Evolutionary conservation across 2,329 filamentous ascomycete genomes (phyloP).

Genomic region (Ophiognomonia clavigignenti-juglandacearum): DNA sequence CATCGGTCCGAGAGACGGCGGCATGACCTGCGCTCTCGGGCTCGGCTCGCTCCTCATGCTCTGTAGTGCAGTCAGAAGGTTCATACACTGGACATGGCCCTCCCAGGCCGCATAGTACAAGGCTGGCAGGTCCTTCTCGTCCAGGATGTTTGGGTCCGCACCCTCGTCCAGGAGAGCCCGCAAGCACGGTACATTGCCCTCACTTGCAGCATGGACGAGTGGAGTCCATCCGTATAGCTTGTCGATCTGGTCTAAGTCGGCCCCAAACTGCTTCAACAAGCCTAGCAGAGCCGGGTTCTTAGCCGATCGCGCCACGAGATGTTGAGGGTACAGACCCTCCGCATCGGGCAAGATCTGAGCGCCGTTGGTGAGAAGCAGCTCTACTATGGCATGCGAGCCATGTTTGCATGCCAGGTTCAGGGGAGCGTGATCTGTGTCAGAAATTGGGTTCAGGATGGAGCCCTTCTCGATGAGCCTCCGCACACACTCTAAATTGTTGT

Average conservation of each 20-base stretch:
- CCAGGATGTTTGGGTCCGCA: conserved; percentile 72
- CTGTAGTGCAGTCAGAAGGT: conserved; percentile 55
- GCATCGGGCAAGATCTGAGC: conserved; percentile 88
- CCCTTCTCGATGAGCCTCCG: conserved; percentile 69
- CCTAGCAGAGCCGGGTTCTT: conserved; percentile 74
- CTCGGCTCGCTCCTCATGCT: conserved; percentile 22
- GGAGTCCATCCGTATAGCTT: conserved; percentile 98
- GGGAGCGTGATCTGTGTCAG: conserved; percentile 87
- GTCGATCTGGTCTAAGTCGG: conserved; percentile 86
- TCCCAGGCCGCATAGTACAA: conserved; percentile 99
- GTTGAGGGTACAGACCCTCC: conserved; percentile 94
- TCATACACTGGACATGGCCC: conserved; percentile 92
- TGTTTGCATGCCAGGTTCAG: conserved; percentile 94
- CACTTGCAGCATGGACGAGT: conserved; percentile 90
- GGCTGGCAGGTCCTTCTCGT: conserved; percentile 89
- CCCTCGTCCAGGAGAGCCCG: conserved; percentile 74
- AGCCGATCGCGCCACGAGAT: conserved; percentile 86
- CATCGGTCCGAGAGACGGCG: conserved; percentile 33
- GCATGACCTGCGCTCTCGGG: conserved; percentile 35
- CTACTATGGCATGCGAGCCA: conserved; percentile 78
- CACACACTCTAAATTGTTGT: conserved; percentile 76
- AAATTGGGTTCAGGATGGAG: conserved; percentile 80
- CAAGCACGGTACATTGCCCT: conserved; percentile 87
- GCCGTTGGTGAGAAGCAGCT: conserved; percentile 74
- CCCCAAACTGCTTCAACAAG: conserved; percentile 78